phyloP scores from a whole-genome alignment of 345 rosid genomes.

The Nephelium lappaceum region DNA sequence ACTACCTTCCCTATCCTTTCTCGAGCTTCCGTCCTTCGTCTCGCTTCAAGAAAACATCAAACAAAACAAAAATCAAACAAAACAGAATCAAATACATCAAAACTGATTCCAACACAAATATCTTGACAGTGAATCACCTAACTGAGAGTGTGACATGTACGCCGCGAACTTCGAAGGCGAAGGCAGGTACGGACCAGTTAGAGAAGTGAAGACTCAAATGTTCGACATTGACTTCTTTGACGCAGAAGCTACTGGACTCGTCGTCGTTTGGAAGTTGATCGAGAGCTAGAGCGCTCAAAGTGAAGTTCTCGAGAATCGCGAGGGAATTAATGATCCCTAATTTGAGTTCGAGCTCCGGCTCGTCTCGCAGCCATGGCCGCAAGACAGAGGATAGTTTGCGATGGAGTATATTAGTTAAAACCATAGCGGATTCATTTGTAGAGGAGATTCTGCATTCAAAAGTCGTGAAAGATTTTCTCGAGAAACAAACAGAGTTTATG shows the following conservation, averaged over 20 bases:
- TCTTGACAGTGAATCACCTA: slow-evolving; percentile 39
- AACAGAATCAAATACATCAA: slow-evolving; percentile 9
- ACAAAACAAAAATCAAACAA: background rate
- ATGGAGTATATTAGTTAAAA: slow-evolving; percentile 43
- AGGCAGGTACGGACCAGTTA: slow-evolving; percentile 69
- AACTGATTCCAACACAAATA: background rate
- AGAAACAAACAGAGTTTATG: slow-evolving; percentile 6
- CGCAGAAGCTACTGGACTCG: slow-evolving; percentile 35
- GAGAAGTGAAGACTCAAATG: slow-evolving; percentile 57
- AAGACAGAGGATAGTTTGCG: slow-evolving; percentile 62
- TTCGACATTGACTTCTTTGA: slow-evolving; percentile 56
- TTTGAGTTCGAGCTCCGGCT: slow-evolving; percentile 63
- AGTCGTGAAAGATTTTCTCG: background rate
- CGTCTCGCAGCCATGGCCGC: slow-evolving; percentile 66
- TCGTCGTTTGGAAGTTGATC: slow-evolving; percentile 45
- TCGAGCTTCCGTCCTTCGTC: slow-evolving; percentile 38
- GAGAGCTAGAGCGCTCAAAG: slow-evolving; percentile 52
- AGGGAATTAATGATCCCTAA: slow-evolving; percentile 61
- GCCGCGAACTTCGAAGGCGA: slow-evolving; percentile 62
- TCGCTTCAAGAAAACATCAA: slow-evolving; percentile 33
- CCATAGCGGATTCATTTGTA: slow-evolving; percentile 30
- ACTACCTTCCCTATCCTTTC: slow-evolving; percentile 31
- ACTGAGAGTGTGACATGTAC: slow-evolving; percentile 47
- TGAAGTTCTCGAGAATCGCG: slow-evolving; percentile 48
- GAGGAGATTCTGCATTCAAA: background rate